Evolutionary conservation across 805 yeast genomes (phyloP), one percentile per base, ranked within the genome.

Genomic region (Blastobotrys robertii): DNA sequence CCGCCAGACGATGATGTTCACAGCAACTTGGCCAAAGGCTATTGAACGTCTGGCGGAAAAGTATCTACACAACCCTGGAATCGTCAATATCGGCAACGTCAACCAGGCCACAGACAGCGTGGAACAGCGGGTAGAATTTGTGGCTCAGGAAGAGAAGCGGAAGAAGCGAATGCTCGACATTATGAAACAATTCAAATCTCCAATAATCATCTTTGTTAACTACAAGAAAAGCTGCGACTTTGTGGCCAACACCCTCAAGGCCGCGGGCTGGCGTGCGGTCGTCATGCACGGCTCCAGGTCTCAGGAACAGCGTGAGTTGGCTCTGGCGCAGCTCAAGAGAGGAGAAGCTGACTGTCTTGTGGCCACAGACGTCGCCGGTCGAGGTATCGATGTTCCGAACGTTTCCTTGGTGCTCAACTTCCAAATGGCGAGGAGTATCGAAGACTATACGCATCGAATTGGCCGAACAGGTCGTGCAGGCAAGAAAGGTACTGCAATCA

Each of bases 401-500:
- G 94, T 90, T 6, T 76, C 92, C 0, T 59, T 88, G 30, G 97
- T 90, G 8, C 61, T 92, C 14, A 92, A 90, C 59, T 88, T 73
- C 56, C 95, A 90, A 52, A 81, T 88, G 88, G 66, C 87, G 8
- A 74, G 70, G 48, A 69, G 70, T 30, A 74, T 87, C 37, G 96
- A 87, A 49, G 88, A 82, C 46, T 90, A 87, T 53, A 75, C 90
- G 13, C 98, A 90, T 63, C 73, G 97, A 57, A 81, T 90, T 40
- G 98, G 98, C 44, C 78, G 98, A 64, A 90, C 98, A 0, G 98
- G 97, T 32, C 76, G 98, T 61, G 97, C 95, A 0, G 97, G 97
- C 0, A 76, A 74, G 38, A 58, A 58, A 4, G 98, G 98, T 37
- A 68, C 73, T 8, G 81, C 95, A 3, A 67, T 79, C 9, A 82